Conservation (phyloP, 2,329 filamentous ascomycete species). For the Alternaria dauci region DNA sequence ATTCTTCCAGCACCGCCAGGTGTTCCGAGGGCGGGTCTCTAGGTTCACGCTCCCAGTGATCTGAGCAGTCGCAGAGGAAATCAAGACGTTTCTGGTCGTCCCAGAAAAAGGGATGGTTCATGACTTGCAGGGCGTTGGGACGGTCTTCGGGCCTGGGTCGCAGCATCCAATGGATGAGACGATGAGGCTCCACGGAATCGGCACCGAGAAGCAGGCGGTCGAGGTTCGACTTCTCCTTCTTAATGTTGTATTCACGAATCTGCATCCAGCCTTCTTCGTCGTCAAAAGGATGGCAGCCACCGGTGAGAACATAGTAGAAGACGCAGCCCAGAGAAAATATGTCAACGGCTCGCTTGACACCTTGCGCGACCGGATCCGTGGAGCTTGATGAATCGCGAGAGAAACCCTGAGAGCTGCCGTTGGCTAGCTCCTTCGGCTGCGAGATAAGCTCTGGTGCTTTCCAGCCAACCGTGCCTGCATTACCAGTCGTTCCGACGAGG, state of each 20-base stretch:
- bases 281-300: conserved; percentile 91
- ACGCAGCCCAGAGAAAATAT: conserved; percentile 97
- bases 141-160: conserved; percentile 69
- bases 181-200: conserved; percentile 84
- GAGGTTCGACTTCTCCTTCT: conserved; percentile 82
- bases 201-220: conserved; percentile 79
- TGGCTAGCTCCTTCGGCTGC: conserved; percentile 55
- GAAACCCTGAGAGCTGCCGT: conserved; percentile 54
- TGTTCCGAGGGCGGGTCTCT: conserved; percentile 79
- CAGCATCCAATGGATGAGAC: conserved; percentile 85
- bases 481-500: conserved; percentile 90
- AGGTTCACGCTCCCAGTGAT: conserved; percentile 93
- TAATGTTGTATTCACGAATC: conserved; percentile 89
- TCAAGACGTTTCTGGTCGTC: conserved; percentile 83
- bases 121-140: conserved; percentile 78
- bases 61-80: conserved; percentile 95
- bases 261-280: conserved; percentile 91
- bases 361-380: conserved; percentile 63
- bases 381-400: conserved; percentile 53
- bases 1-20: conserved; percentile 66
- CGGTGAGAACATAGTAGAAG: conserved; percentile 98
- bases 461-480: conserved; percentile 95
- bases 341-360: conserved; percentile 94
- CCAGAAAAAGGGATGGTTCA: conserved; percentile 98
- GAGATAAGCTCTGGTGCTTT: conserved; percentile 92